Evolutionary conservation across 2,329 filamentous ascomycete species (phyloP), one percentile per base, ranked within the genome.

Genomic region (Xylaria sp.): DNA sequence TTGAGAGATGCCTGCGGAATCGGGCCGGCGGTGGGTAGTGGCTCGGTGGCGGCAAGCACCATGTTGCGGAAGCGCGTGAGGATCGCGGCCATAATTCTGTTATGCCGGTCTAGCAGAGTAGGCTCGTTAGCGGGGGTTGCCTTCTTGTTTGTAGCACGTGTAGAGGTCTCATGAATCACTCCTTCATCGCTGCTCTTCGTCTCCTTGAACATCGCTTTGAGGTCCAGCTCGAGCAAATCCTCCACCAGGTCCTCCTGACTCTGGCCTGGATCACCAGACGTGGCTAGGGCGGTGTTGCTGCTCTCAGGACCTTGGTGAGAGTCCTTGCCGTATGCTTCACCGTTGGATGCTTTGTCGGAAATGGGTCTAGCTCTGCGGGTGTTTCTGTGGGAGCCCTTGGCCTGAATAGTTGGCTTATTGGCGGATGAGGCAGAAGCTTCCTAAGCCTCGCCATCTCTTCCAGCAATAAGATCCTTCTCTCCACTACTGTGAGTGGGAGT

Each of bases 31-130:
- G 78, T 72, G 28, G 79, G 75, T 20, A 83, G 76, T 9, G 77
- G 77, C 43, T 76, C 77, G 10, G 81, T 80, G 46, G 79, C 80
- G 13, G 78, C 78, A 28, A 75, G 70, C n/a, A 86, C 75, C 41
- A 86, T 77, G 66, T 82, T 82, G 65, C 80, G 79, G 71, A 84
- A 86, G 61, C 81, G 81, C 7, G 79, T 78, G 39, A 86, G 79
- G 67, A 86, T 80, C 41, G 80, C 79, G 54, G 84, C 84, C 20
- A 86, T 80, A 51, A 80, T 78, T 61, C 79, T 79, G 43, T 85
- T 78, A 69, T 86, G 80, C 41, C 83, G 82, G 66, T 86, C 85
- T 86, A 75, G 9, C 12, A 74, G 25, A 18, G 9, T 36, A 46
- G 28, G 18, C 13, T 28, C 5, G 67, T 73, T 46, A 72, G 66